A percentile compares a stretch with the other conserved stretches of the same genome.
Evolutionary conservation across 768 basidiomycete species (phyloP).

Genomic region (Roridomyces roridus): DNA sequence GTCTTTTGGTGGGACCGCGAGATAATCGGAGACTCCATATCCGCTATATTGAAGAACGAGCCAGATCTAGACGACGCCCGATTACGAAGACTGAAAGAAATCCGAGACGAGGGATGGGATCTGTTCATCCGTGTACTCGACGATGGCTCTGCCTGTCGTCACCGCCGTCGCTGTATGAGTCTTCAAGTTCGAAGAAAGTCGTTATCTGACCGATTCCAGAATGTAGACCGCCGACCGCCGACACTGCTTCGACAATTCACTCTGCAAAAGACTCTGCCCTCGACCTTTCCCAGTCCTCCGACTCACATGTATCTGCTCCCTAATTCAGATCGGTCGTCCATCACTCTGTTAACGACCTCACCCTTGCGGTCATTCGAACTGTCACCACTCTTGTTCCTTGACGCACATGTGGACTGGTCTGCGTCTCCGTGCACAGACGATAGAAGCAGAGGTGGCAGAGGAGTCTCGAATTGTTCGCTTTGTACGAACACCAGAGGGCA

Average conservation of each 20-base stretch:
- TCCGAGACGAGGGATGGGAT: constrained; percentile 78
- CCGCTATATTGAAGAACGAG: constrained; percentile 42
- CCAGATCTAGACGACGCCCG: constrained; percentile 50
- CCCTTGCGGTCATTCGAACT: constrained; percentile 70
- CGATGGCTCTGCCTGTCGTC: constrained; percentile 77
- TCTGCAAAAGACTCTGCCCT: constrained; percentile 66
- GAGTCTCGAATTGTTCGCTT: constrained; percentile 63
- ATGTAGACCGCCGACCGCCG: constrained; percentile 89
- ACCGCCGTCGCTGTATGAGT: constrained; percentile 75
- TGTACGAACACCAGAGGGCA: constrained; percentile 81
- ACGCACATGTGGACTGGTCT: constrained; percentile 62
- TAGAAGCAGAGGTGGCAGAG: constrained; percentile 49
- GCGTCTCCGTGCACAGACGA: constrained; percentile 44
- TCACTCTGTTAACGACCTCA: constrained; percentile 70
- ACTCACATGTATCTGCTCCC: constrained; percentile 61
- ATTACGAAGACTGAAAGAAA: constrained; percentile 59
- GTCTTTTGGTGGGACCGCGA: constrained; percentile 77
- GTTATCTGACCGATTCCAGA: constrained; percentile 49
- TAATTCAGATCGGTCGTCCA: constrained; percentile 42
- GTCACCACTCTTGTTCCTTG: constrained; percentile 66
- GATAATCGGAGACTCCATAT: constrained; percentile 56
- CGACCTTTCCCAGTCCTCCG: constrained; percentile 53
- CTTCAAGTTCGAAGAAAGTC: not conserved
- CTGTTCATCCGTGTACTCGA: constrained; percentile 73
- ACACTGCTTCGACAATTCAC: constrained; percentile 80